These are phyloP conservation scores for Exutisphaerella laricina DNA, from an alignment of 2,329 filamentous ascomycete genomes.

Conservation along the genomic window DNA sequence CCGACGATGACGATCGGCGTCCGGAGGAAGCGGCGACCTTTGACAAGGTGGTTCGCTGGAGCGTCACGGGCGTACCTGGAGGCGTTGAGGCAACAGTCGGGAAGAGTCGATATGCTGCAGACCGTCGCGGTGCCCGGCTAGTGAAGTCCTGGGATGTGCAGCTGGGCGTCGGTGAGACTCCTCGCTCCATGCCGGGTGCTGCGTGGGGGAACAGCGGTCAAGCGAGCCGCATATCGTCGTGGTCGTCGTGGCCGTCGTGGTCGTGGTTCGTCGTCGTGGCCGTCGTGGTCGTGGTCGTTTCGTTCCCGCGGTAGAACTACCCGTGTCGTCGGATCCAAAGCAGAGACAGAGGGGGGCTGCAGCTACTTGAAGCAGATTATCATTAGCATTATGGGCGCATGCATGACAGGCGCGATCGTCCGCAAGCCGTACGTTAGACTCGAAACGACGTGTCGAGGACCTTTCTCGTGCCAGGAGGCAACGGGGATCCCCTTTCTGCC, in stretches of 20 bases:
- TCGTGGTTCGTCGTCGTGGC: neutral
- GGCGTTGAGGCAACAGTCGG: slow-evolving; percentile 27
- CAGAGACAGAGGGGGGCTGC: neutral
- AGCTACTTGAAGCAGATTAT: slow-evolving; percentile 1
- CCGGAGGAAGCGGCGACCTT: slow-evolving; percentile 16
- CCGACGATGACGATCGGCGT: slow-evolving; percentile 24
- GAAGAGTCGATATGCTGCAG: slow-evolving; percentile 25
- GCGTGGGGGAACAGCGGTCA: neutral
- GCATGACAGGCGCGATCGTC: slow-evolving; percentile 8
- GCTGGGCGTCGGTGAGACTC: slow-evolving; percentile 13
- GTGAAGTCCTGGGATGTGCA: neutral
- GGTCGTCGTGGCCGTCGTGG: no score
- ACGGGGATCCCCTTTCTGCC: no score
- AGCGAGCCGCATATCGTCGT: slow-evolving; percentile 5
- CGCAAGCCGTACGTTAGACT: slow-evolving; percentile 11
- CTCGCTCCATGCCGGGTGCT: slow-evolving; percentile 14
- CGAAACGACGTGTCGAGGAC: slow-evolving; percentile 8
- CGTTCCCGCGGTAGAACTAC: neutral
- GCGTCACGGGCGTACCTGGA: slow-evolving; percentile 21
- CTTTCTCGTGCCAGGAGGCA: no score
- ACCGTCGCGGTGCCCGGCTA: slow-evolving; percentile 11
- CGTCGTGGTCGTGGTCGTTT: neutral
- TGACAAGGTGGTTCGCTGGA: slow-evolving; percentile 13
- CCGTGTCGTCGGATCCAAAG: neutral
- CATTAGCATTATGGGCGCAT: neutral